phyloP scores from a whole-genome alignment of 352 stramenopile genomes.

The Globisporangium okanoganense region DNA sequence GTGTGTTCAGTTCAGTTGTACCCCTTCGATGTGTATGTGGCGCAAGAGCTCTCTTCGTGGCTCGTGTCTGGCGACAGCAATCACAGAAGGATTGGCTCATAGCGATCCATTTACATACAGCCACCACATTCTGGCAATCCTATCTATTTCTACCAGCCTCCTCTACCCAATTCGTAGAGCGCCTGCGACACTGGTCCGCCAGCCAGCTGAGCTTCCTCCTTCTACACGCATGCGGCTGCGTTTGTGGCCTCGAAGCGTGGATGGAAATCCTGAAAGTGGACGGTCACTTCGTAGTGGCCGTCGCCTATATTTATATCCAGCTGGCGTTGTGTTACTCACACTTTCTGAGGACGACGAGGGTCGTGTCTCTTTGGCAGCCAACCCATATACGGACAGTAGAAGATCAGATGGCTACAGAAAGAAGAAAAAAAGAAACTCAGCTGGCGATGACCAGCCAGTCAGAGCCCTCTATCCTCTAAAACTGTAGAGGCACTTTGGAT shows the following conservation, averaged over 20 bases:
- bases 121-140: too few relatives aligned
- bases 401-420: slow-evolving; percentile 3
- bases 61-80: too few relatives aligned
- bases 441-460: slow-evolving; percentile 3
- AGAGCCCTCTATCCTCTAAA: neutral
- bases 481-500: neutral
- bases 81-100: too few relatives aligned
- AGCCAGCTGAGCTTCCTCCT: neutral
- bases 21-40: neutral
- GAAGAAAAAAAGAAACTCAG: neutral
- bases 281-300: neutral
- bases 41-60: too few relatives aligned
- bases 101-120: too few relatives aligned
- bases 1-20: neutral
- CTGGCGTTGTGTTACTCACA: neutral
- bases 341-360: neutral
- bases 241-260: neutral
- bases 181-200: neutral
- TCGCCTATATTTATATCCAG: neutral
- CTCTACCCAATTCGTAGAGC: neutral
- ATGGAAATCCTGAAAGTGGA: neutral
- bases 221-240: neutral
- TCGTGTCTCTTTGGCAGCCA: neutral
- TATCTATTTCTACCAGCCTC: too few relatives aligned
- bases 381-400: neutral